A percentile compares a stretch with the other conserved stretches of the same genome.
phyloP scores from a whole-genome alignment of 2,329 filamentous ascomycete genomes.

The Stemphylium vesicarium region DNA sequence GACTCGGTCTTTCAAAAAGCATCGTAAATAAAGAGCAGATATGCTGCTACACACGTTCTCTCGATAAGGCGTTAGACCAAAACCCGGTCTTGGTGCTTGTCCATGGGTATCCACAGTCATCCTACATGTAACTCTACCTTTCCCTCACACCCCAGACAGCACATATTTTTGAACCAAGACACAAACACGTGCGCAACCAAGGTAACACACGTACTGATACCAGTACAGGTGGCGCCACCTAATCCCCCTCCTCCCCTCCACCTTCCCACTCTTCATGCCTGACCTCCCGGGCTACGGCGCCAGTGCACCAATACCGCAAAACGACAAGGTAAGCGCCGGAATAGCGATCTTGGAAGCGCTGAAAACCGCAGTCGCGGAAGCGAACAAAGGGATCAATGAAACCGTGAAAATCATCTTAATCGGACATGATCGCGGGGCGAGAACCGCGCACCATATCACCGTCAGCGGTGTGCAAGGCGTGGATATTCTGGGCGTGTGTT shows the following conservation, averaged over 20 bases:
- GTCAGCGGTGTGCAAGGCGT: conserved; percentile 56
- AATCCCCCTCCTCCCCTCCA: conserved; percentile 36
- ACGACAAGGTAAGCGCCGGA: conserved; percentile 42
- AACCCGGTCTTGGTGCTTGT: conserved; percentile 42
- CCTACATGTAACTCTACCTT: conserved; percentile 30
- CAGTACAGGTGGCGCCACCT: conserved; percentile 39
- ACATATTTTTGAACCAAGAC: too few relatives aligned
- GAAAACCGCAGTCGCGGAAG: conserved; percentile 29
- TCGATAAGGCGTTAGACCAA: conserved; percentile 29
- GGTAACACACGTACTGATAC: neutral
- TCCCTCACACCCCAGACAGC: neutral
- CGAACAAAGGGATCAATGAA: neutral
- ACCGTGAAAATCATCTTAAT: conserved; percentile 50
- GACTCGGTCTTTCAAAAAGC: conserved; percentile 35
- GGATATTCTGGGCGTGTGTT: conserved; percentile 37
- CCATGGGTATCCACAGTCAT: conserved; percentile 44
- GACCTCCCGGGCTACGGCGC: conserved; percentile 45
- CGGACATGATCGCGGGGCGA: conserved; percentile 64
- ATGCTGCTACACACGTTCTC: conserved; percentile 33
- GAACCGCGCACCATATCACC: conserved; percentile 62
- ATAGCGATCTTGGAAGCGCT: conserved; percentile 33
- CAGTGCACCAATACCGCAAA: conserved; percentile 30
- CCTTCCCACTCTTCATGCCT: conserved; percentile 37
- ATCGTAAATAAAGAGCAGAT: conserved; percentile 37
- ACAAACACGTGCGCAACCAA: too few relatives aligned